Base-by-base conservation (phyloP, 2,329 filamentous ascomycete genomes). In the Chaetomiaceae sp. region DNA sequence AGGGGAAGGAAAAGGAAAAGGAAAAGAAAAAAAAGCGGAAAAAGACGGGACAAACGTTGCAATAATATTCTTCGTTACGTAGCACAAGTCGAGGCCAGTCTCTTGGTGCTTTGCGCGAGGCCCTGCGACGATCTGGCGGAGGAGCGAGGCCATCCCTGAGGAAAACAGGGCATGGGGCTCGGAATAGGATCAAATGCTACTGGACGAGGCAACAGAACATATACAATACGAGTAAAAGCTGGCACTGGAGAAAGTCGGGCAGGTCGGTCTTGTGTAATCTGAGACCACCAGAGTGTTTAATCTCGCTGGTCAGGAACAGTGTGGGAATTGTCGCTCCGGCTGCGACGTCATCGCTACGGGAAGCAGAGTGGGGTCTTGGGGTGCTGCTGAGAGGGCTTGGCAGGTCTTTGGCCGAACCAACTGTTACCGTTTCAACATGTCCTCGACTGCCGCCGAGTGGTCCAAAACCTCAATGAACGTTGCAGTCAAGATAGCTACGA, bases 81-180 rank as follows among this genome's bases (percentile, higher is more conserved):
- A 99, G 76, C 92, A 97, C 40, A 99, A 80, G 68, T 99, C 94
- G 23, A 99, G 79, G 5, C 88, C 87, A 7, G 92, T 87, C 74
- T 96, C 92, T 27, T 87, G 80, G 67, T 97, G 91, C 63, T 86
- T 82, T 55, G 85, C 78, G 60, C 94, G 84, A 11, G 94, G 92
- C 9, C 91, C 86, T 40, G 94, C 90, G 57, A 97, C 90, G 59
- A 97, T 89, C 68, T 95, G 89, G 63, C 92, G 88, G 61, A 97
- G 80, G 57, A 97, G 73, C 20, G 86, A 89, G 50, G 87, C 79
- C 89, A 85, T 84, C 34, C 8, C 25, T 13, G n/a, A n/a, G n/a
- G n/a, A n/a, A n/a, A n/a, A n/a, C n/a, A n/a, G n/a, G n/a, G n/a
- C n/a, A n/a, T n/a, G n/a, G 43, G 32, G 42, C 25, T 32, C 16